Percentiles rank a stretch among this genome's conserved stretches.
Conservation (phyloP, 345 rosid genomes). For the Angophora floribunda region DNA sequence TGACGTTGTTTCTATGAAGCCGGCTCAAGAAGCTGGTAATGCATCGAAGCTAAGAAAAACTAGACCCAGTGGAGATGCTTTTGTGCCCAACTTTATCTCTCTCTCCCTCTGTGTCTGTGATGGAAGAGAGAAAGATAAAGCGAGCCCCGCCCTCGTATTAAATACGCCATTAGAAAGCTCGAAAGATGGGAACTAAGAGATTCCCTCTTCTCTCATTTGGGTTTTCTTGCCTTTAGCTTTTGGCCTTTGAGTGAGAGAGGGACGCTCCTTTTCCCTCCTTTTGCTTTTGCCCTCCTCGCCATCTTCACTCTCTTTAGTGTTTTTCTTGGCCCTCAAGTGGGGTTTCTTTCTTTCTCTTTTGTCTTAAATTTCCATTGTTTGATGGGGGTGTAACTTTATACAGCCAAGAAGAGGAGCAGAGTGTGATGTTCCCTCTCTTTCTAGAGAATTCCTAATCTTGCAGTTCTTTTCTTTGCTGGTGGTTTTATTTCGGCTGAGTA, state of each 20-base stretch:
- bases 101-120: neutral
- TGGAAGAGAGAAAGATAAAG: neutral
- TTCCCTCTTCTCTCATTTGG: neutral
- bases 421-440: neutral
- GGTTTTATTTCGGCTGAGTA: neutral
- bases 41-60: neutral
- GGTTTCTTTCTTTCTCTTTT: neutral
- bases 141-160: neutral
- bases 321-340: neutral
- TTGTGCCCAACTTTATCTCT: neutral
- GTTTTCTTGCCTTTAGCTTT: neutral
- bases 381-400: neutral
- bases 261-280: neutral
- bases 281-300: neutral
- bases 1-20: neutral
- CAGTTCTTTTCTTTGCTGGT: neutral
- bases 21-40: neutral
- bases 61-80: neutral
- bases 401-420: neutral
- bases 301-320: neutral
- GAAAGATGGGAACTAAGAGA: neutral
- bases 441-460: neutral
- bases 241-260: neutral
- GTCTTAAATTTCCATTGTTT: neutral
- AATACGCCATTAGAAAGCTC: neutral